These are phyloP conservation scores for Blastobotrys malaysiensis DNA, from an alignment of 1,139 yeast genomes.

Conservation along the genomic window DNA sequence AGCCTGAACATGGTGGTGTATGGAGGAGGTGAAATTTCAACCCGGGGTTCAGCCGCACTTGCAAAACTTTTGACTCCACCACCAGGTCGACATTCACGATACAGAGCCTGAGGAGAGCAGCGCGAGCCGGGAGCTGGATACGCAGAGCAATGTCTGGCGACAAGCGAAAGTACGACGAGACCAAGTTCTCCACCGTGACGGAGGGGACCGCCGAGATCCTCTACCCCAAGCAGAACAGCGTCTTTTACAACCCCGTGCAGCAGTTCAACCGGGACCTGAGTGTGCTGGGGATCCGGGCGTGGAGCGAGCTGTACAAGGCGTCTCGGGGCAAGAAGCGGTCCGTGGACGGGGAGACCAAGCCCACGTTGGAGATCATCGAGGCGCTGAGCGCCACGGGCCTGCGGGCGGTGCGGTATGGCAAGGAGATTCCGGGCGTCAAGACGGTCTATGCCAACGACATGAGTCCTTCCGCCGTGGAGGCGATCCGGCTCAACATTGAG, in stretches of 20 bases:
- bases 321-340: slow-evolving; percentile 21
- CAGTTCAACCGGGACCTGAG: slow-evolving; percentile 93
- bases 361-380: slow-evolving; percentile 66
- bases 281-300: slow-evolving; percentile 78
- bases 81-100: too few species aligned
- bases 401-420: slow-evolving; percentile 87
- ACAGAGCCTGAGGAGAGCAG: neutral
- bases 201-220: slow-evolving; percentile 82
- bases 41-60: neutral
- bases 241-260: slow-evolving; percentile 93
- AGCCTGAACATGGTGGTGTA: neutral
- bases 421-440: slow-evolving; percentile 72
- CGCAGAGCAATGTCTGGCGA: neutral
- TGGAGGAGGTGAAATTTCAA: too few species aligned
- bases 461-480: slow-evolving; percentile 76
- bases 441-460: slow-evolving; percentile 84
- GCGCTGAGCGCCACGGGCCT: slow-evolving; percentile 94
- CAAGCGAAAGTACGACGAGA: slow-evolving; percentile 6
- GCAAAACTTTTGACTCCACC: too few species aligned
- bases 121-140: neutral
- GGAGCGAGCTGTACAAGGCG: slow-evolving; percentile 55
- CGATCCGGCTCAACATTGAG: slow-evolving; percentile 65
- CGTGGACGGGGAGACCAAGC: slow-evolving; percentile 29
- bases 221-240: slow-evolving; percentile 73
- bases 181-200: slow-evolving; percentile 35